Conservation (phyloP, 805 yeast genomes). For the Saccharomycopsis javanensis region DNA sequence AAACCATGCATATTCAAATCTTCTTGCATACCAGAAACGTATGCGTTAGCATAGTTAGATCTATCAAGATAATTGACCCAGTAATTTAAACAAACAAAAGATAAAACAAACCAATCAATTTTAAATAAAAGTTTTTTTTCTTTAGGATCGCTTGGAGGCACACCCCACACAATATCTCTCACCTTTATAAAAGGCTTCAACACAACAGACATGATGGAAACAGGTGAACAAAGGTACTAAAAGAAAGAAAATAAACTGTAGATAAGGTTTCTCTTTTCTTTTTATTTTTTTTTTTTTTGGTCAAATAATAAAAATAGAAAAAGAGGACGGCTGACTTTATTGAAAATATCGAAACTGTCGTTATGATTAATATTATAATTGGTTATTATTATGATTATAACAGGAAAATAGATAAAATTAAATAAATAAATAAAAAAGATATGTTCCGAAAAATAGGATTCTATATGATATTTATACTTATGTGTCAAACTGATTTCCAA, state of each 20-base stretch:
- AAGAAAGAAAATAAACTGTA: not conserved
- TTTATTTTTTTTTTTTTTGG: not conserved
- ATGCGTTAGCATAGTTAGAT: slow-evolving; percentile 46
- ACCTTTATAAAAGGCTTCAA: slow-evolving; percentile 4
- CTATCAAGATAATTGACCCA: slow-evolving; percentile 52
- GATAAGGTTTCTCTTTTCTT: too few relatives aligned
- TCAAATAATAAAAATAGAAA: not conserved
- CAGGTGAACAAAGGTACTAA: not conserved
- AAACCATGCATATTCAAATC: slow-evolving; percentile 39
- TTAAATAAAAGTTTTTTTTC: slow-evolving; percentile 29
- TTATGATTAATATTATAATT: too few relatives aligned
- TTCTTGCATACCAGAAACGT: slow-evolving; percentile 59
- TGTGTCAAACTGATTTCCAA: not conserved
- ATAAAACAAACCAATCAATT: slow-evolving; percentile 33
- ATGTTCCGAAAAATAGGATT: not conserved
- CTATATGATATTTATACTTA: not conserved
- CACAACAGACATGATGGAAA: not conserved
- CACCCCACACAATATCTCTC: slow-evolving; percentile 27
- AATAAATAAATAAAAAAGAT: too few relatives aligned
- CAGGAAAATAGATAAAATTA: too few relatives aligned
- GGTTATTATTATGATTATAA: too few relatives aligned
- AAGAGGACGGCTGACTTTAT: not conserved
- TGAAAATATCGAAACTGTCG: too few relatives aligned
- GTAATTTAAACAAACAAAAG: slow-evolving; percentile 31
- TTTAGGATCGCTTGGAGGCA: slow-evolving; percentile 26